Percentiles rank a stretch among this genome's conserved stretches.
Evolutionary conservation across 768 basidiomycete species (phyloP).

Genomic region (Lactarius akahatsu): DNA sequence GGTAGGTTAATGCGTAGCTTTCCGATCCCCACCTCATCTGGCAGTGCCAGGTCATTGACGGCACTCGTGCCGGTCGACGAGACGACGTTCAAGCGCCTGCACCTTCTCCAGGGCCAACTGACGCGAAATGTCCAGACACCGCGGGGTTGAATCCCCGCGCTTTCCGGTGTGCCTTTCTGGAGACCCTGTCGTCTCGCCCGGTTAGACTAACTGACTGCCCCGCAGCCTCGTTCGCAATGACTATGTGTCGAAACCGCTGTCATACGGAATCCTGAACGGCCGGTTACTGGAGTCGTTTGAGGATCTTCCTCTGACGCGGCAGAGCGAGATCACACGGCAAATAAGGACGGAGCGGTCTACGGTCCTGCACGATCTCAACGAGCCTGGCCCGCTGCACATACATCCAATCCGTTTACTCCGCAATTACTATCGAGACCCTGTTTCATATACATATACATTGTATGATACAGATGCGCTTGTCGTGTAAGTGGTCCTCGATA

Average conservation of each 20-base stretch:
- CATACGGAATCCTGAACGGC: constrained; percentile 85
- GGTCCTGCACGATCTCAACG: constrained; percentile 65
- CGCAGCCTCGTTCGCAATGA: constrained; percentile 87
- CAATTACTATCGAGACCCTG: too few relatives aligned
- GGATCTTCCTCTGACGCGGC: constrained; percentile 68
- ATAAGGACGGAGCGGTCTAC: constrained; percentile 76
- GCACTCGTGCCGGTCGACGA: constrained; percentile 80
- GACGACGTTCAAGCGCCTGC: constrained; percentile 73
- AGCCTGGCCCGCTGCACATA: constrained; percentile 35
- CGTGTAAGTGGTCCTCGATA: not conserved
- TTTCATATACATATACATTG: too few relatives aligned
- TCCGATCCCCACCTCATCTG: constrained; percentile 10
- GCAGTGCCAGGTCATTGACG: constrained; percentile 54
- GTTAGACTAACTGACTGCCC: not conserved
- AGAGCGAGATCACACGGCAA: constrained; percentile 82
- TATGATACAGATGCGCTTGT: too few relatives aligned
- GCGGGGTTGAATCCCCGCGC: constrained; percentile 92
- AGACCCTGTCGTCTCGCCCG: not conserved
- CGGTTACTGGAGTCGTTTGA: constrained; percentile 74
- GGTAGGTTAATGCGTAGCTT: constrained; percentile 45
- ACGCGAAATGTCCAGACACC: constrained; percentile 84
- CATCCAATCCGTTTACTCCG: too few relatives aligned
- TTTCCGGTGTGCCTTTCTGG: constrained; percentile 58
- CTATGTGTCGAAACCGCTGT: constrained; percentile 74
- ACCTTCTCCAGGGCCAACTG: constrained; percentile 86